phyloP scores from a whole-genome alignment of 1,139 yeast genomes.

The Zygosaccharomyces sapae region DNA sequence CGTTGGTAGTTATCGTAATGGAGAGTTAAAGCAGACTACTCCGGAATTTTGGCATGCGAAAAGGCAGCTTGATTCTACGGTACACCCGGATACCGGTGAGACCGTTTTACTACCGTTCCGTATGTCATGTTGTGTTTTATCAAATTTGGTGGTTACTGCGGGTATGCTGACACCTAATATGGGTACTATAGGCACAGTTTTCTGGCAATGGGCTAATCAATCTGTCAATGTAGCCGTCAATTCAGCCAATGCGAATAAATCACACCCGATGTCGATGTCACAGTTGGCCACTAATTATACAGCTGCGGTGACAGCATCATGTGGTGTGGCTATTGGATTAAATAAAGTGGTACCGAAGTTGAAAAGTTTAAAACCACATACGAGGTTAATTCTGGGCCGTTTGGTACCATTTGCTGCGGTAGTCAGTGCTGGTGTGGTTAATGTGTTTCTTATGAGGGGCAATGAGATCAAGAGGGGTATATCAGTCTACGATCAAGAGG shows the following conservation, averaged over 20 bases:
- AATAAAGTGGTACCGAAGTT: conserved; percentile 82
- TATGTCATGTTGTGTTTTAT: conserved; percentile 92
- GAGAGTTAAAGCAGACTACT: conserved; percentile 55
- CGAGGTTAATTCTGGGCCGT: conserved; percentile 70
- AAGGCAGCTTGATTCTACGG: conserved; percentile 75
- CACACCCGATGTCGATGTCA: conserved; percentile 76
- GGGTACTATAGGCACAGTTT: conserved; percentile 83
- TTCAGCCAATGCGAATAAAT: conserved; percentile 92
- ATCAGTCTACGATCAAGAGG: conserved; percentile 63
- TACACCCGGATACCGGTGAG: conserved; percentile 95
- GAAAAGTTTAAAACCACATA: conserved; percentile 59
- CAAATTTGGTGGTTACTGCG: conserved; percentile 89
- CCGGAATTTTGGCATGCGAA: conserved; percentile 90
- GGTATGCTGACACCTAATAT: conserved; percentile 96
- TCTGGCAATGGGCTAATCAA: conserved; percentile 98
- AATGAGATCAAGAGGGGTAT: conserved; percentile 88
- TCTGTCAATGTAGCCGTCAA: conserved; percentile 94
- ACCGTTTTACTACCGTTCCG: conserved; percentile 89
- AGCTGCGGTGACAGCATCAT: conserved; percentile 89
- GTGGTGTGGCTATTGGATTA: conserved; percentile 90
- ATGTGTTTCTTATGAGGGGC: conserved; percentile 91
- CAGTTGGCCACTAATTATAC: conserved; percentile 77
- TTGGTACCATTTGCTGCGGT: conserved; percentile 98
- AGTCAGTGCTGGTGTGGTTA: conserved; percentile 91
- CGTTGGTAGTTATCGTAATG: conserved; percentile 70